These are phyloP conservation scores for Phaffia tasmanica DNA, from an alignment of 768 basidiomycete species.

Conservation along the genomic window DNA sequence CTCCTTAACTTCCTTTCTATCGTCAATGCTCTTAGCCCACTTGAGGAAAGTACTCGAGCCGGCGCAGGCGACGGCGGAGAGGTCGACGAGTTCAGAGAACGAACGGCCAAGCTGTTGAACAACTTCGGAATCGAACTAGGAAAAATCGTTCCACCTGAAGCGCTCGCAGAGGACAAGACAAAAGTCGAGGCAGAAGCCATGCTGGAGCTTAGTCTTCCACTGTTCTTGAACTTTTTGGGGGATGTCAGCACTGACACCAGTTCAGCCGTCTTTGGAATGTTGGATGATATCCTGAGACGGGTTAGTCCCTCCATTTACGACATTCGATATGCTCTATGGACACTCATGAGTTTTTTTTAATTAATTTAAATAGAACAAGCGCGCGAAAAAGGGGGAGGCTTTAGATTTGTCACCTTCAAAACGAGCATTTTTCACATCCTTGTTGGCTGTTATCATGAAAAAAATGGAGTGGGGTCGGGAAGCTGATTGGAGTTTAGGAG, in stretches of 20 bases:
- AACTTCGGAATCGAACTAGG: slow-evolving; percentile 67
- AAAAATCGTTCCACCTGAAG: slow-evolving; percentile 57
- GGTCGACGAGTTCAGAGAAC: slow-evolving; percentile 78
- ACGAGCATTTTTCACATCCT: slow-evolving; percentile 55
- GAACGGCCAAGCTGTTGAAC: slow-evolving; percentile 72
- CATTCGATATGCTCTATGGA: not conserved
- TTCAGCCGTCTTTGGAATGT: slow-evolving; percentile 68
- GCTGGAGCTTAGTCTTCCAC: slow-evolving; percentile 59
- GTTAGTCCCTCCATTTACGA: slow-evolving; percentile 45
- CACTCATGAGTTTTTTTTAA: not conserved
- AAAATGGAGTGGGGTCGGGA: slow-evolving; percentile 77
- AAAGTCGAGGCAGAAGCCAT: slow-evolving; percentile 54
- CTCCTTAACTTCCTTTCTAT: slow-evolving; percentile 80
- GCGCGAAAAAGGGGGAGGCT: slow-evolving; percentile 41
- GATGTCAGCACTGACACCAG: slow-evolving; percentile 85
- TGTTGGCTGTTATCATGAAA: slow-evolving; percentile 64
- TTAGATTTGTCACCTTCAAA: slow-evolving; percentile 26
- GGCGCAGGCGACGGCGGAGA: slow-evolving; percentile 59
- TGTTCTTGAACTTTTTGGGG: slow-evolving; percentile 76
- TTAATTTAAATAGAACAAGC: slow-evolving; percentile 57
- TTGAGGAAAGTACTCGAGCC: slow-evolving; percentile 60
- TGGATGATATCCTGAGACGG: slow-evolving; percentile 59
- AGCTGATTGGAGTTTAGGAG: slow-evolving; percentile 53
- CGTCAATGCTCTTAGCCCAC: slow-evolving; percentile 63
- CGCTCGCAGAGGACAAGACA: slow-evolving; percentile 38